Evolutionary conservation across 805 yeast genomes (phyloP).

Genomic region (Monosporozyma siamensis): DNA sequence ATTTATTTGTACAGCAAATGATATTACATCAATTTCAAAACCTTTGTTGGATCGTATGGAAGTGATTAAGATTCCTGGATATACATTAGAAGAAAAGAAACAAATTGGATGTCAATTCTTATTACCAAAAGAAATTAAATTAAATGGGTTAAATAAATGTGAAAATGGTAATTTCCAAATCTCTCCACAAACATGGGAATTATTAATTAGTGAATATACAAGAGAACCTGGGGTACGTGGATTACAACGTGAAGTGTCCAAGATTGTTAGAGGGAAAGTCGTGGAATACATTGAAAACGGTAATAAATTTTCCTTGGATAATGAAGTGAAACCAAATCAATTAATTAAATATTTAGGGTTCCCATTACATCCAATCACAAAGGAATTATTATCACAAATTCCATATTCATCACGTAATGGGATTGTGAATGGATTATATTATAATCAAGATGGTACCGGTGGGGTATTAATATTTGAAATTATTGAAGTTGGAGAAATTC

Average conservation of each 20-base stretch:
- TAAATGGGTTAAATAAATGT: conserved; percentile 69
- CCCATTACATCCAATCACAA: conserved; percentile 39
- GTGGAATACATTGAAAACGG: conserved; percentile 63
- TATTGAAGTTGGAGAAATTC: conserved; percentile 45
- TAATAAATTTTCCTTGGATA: conserved; percentile 24
- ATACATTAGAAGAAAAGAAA: conserved; percentile 85
- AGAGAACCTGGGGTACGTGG: conserved; percentile 95
- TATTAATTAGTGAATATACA: conserved; percentile 74
- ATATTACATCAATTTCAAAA: conserved; percentile 79
- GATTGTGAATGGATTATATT: conserved; percentile 79
- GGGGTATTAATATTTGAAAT: conserved; percentile 73
- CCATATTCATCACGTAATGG: conserved; percentile 49
- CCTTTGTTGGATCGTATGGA: conserved; percentile 97
- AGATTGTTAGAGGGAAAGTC: conserved; percentile 84
- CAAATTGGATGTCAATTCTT: conserved; percentile 82
- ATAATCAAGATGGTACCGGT: conserved; percentile 81
- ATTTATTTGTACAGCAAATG: conserved; percentile 94
- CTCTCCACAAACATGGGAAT: conserved; percentile 52
- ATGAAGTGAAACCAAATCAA: conserved; percentile 38
- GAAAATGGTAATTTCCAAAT: conserved; percentile 51
- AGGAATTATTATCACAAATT: conserved; percentile 38
- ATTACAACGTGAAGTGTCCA: conserved; percentile 75
- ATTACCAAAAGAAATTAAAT: conserved; percentile 73
- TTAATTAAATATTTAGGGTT: conserved; percentile 62
- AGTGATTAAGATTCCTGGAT: conserved; percentile 87